Conservation (phyloP, 768 basidiomycete species). For the Hericium rajendrae region DNA sequence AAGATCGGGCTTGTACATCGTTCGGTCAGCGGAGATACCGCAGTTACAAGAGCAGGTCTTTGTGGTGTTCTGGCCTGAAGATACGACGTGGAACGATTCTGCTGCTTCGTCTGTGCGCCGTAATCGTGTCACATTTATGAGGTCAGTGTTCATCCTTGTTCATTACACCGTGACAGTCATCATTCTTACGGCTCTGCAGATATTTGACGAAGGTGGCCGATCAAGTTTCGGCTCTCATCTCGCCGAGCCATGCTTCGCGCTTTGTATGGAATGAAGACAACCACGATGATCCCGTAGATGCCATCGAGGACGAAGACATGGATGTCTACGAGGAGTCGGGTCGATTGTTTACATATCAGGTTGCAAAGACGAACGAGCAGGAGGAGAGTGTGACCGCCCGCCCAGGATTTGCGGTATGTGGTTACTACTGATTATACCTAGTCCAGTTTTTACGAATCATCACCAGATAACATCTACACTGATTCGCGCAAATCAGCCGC, state of each 20-base stretch:
- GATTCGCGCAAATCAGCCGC: background rate
- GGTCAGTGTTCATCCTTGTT: slow-evolving; percentile 25
- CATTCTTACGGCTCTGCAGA: background rate
- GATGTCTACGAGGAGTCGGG: slow-evolving; percentile 18
- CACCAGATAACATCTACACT: background rate
- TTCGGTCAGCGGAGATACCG: background rate
- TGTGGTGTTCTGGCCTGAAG: slow-evolving; percentile 54
- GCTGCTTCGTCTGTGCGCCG: slow-evolving; percentile 33
- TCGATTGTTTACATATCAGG: slow-evolving; percentile 42
- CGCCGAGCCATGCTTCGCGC: slow-evolving; percentile 33
- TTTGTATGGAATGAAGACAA: slow-evolving; percentile 33
- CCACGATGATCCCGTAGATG: background rate
- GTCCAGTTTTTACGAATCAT: background rate
- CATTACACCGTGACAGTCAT: too few relatives aligned
- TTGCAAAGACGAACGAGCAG: slow-evolving; percentile 44
- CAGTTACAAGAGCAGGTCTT: slow-evolving; percentile 22
- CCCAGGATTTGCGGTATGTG: slow-evolving; percentile 36
- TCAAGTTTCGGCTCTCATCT: slow-evolving; percentile 44
- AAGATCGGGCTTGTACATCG: background rate
- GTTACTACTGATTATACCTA: background rate
- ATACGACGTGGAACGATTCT: slow-evolving; percentile 47
- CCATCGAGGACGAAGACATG: slow-evolving; percentile 27
- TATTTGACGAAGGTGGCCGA: slow-evolving; percentile 53
- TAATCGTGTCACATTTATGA: slow-evolving; percentile 54
- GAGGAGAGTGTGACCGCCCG: slow-evolving; percentile 37